Base-by-base conservation (phyloP, 2,329 filamentous ascomycete genomes). In the Beauveria pseudobassiana region DNA sequence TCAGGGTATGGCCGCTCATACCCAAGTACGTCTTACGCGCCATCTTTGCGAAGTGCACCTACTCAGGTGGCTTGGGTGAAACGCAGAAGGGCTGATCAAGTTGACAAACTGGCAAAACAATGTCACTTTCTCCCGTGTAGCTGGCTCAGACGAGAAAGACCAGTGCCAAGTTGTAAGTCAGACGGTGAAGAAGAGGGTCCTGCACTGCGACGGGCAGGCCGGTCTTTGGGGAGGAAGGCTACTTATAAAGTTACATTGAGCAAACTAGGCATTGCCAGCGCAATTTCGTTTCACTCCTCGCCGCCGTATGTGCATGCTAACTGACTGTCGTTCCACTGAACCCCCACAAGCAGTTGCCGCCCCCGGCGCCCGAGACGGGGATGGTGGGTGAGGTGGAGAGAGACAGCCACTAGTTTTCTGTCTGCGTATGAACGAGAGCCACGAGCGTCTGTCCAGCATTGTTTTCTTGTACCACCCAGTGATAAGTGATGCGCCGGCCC, bases 1-100 rank as follows among this genome's bases (percentile, higher is more conserved):
- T 89, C 65, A 91, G 83, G 72, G 75, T 74, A 40, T 81, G 76
- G 76, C 88, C 88, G 61, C 80, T 80, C 64, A 90, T 80, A 72
- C 88, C 88, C 67, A 88, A 84, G 69, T 82, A 90, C 63, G 72
- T 76, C 66, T 69, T 73, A 61, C 65, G 67, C 69, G 74, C 71
- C 67, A 54, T 68, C 63, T 34, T 50, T 67, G 43, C 24, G 46
- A 20, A 14, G 40, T 28, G 58, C 42, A 53, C 58, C 58, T 46
- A 22, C 8, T n/a, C 8, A 42, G 26, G 58, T 48, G 42, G 42
- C 30, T 46, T 54, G 20, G 26, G 48, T 42, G 3, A 14, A 24
- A 30, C 34, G 30, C 45, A 45, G 24, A 43, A 56, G 54, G n/a
- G 12, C 5, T 24, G 12, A 46, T 16, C 12, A 18, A 14, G 12